Percentiles rank a stretch among this genome's conserved stretches.
These are phyloP conservation scores for Calonectria montana DNA, from an alignment of 2,329 filamentous ascomycete species.

Conservation along the genomic window DNA sequence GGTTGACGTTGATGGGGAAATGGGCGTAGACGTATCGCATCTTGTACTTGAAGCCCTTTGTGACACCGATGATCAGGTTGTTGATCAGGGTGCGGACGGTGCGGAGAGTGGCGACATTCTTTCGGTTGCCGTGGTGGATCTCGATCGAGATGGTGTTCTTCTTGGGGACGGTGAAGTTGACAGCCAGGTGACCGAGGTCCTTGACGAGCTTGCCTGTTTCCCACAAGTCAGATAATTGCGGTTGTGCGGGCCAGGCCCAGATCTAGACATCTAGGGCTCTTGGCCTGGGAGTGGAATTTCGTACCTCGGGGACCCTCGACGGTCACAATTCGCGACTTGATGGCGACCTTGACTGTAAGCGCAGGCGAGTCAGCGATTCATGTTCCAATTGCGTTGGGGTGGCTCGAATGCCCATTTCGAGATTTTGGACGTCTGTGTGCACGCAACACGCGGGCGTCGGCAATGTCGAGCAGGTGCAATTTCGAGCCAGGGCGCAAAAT, in stretches of 20 bases:
- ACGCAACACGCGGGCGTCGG: slow-evolving; percentile 24
- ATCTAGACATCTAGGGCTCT: background rate
- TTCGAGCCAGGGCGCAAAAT: slow-evolving; percentile 28
- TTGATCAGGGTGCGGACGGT: slow-evolving; percentile 98
- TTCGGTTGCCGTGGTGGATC: slow-evolving; percentile 98
- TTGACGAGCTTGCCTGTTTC: slow-evolving; percentile 89
- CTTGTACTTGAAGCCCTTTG: slow-evolving; percentile 99
- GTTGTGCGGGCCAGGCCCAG: background rate
- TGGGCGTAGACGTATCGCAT: slow-evolving; percentile 99
- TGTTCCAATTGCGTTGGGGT: slow-evolving; percentile 22
- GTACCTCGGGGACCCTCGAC: slow-evolving; percentile 96
- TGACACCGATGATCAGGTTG: slow-evolving; percentile 98
- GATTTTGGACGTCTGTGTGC: slow-evolving; percentile 23
- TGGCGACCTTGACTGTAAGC: slow-evolving; percentile 89
- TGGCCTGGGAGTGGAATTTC: slow-evolving; percentile 37
- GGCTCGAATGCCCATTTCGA: slow-evolving; percentile 20
- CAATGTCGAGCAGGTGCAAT: slow-evolving; percentile 26
- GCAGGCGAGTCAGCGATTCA: slow-evolving; percentile 45
- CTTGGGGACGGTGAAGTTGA: slow-evolving; percentile 92
- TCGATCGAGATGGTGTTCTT: slow-evolving; percentile 93
- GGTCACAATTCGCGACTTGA: slow-evolving; percentile 96
- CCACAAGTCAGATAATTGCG: slow-evolving; percentile 26
- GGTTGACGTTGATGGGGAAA: slow-evolving; percentile 99
- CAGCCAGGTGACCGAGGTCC: slow-evolving; percentile 95
- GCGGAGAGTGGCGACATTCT: slow-evolving; percentile 97